These are phyloP conservation scores for Hyaloscypha finlandica DNA, from an alignment of 495 filamentous ascomycete species.

Conservation along the genomic window DNA sequence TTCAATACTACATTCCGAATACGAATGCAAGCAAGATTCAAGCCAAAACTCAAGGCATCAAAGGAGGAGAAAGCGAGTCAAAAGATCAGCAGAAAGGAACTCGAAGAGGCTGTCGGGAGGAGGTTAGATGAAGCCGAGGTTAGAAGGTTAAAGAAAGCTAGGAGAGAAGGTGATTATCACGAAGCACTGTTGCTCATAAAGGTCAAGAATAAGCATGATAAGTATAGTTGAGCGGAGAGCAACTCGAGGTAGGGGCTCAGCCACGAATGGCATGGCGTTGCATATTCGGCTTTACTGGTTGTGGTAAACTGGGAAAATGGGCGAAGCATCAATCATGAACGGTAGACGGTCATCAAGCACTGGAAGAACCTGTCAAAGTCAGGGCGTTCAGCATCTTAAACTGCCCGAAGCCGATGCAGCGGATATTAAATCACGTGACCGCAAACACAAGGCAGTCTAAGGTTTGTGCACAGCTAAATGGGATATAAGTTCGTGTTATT, in stretches of 20 bases:
- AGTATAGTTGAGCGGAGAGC: constrained; percentile 54
- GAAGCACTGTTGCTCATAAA: constrained; percentile 86
- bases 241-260: not conserved
- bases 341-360: no score
- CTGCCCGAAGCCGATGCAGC: no score
- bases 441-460: no score
- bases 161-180: constrained; percentile 87
- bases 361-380: no score
- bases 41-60: constrained; percentile 72
- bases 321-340: no score
- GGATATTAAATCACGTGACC: no score
- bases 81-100: constrained; percentile 83
- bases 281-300: not conserved
- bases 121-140: constrained; percentile 84
- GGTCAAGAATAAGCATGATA: constrained; percentile 96
- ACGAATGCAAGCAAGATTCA: constrained; percentile 93
- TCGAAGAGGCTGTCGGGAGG: constrained; percentile 80
- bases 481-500: no score
- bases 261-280: not conserved
- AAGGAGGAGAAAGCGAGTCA: constrained; percentile 80
- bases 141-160: constrained; percentile 74
- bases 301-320: not conserved
- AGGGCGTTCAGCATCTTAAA: no score
- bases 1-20: constrained; percentile 80
- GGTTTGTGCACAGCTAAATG: no score